Percentiles rank a stretch among this genome's conserved stretches.
phyloP scores from a whole-genome alignment of 1,139 yeast species.

The Petasospora rhodanensis region DNA sequence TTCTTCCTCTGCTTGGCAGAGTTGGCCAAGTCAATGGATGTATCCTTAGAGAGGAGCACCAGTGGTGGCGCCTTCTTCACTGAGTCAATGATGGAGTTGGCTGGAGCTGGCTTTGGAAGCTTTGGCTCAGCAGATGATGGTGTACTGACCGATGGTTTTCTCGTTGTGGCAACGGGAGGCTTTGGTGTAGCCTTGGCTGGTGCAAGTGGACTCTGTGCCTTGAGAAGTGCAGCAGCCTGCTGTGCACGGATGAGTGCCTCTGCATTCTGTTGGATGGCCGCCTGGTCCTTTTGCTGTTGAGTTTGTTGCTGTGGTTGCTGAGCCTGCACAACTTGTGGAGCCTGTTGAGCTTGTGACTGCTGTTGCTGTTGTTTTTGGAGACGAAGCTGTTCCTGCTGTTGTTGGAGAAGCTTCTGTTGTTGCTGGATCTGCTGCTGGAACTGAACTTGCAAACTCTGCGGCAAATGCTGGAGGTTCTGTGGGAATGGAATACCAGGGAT shows the following conservation, averaged over 20 bases:
- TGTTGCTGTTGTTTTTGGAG: slow-evolving; percentile 5
- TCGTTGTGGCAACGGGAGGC: background rate
- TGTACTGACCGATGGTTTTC: too few relatives aligned
- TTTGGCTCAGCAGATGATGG: slow-evolving; percentile 13
- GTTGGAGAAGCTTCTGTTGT: slow-evolving; percentile 16
- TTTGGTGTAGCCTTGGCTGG: too few relatives aligned
- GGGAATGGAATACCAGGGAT: slow-evolving; percentile 20
- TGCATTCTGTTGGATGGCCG: too few relatives aligned
- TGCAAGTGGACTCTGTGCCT: too few relatives aligned
- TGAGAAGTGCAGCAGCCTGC: too few relatives aligned
- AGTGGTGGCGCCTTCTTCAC: slow-evolving; percentile 21
- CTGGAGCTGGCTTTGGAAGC: slow-evolving; percentile 22
- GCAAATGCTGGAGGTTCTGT: slow-evolving; percentile 18
- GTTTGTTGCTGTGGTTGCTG: background rate
- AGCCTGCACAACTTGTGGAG: background rate
- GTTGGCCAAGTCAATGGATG: slow-evolving; percentile 23
- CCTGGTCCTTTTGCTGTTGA: too few relatives aligned
- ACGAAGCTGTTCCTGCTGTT: slow-evolving; percentile 8
- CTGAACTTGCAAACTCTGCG: slow-evolving; percentile 19
- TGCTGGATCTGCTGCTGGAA: slow-evolving; percentile 22
- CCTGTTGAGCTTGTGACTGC: slow-evolving; percentile 1
- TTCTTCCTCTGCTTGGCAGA: slow-evolving; percentile 22
- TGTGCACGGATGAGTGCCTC: too few relatives aligned
- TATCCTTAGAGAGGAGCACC: slow-evolving; percentile 21
- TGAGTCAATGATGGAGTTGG: slow-evolving; percentile 19